phyloP scores from a whole-genome alignment of 2,329 filamentous ascomycete genomes.

The Neoarthrinium moseri region DNA sequence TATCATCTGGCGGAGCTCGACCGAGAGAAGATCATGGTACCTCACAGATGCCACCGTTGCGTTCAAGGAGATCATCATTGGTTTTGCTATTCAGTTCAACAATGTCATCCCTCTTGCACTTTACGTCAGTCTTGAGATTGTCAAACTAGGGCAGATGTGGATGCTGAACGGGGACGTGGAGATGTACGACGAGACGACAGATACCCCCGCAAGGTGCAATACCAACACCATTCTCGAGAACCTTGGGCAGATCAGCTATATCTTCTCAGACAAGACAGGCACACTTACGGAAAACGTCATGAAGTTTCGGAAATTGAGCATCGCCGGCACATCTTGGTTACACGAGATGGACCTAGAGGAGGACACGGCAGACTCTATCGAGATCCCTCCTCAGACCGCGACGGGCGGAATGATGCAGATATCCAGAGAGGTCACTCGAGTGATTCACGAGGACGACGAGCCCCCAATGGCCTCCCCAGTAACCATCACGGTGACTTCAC shows the following conservation, averaged over 20 bases:
- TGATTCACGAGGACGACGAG: conserved; percentile 12
- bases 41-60: conserved; percentile 67
- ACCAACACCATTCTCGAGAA: conserved; percentile 96
- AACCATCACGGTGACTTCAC: conserved; percentile 22
- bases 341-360: conserved; percentile 69
- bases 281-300: conserved; percentile 94
- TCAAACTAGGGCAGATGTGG: conserved; percentile 77
- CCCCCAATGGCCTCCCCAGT: conserved; percentile 16
- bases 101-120: conserved; percentile 90
- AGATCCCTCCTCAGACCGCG: neutral
- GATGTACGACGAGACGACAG: conserved; percentile 83
- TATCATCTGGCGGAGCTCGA: conserved; percentile 67
- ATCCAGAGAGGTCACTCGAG: conserved; percentile 11
- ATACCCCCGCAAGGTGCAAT: conserved; percentile 85
- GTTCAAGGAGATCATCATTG: conserved; percentile 80
- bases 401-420: neutral
- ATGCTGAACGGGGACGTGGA: conserved; percentile 78
- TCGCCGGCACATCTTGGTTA: conserved; percentile 86
- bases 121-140: conserved; percentile 86
- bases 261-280: conserved; percentile 94
- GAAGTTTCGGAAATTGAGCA: conserved; percentile 90
- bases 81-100: conserved; percentile 95
- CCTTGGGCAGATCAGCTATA: conserved; percentile 82
- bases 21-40: conserved; percentile 75
- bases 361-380: neutral